Evolutionary conservation across 1,284 basidiomycete genomes (phyloP).

Genomic region (Naganishia albida): DNA sequence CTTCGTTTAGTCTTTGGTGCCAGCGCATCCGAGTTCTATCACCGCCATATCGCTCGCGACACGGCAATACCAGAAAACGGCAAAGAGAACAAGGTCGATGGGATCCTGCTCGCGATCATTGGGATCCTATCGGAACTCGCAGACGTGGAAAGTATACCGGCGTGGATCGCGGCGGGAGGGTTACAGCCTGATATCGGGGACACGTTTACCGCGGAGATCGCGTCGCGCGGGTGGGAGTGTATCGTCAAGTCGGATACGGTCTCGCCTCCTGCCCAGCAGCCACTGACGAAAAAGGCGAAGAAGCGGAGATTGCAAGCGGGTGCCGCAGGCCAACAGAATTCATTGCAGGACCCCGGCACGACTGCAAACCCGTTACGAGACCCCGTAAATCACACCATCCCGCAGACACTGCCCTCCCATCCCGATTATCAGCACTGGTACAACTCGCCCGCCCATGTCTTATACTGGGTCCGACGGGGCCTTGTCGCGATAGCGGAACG

Average conservation of each 20-base stretch:
- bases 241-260: constrained; percentile 14
- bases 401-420: constrained; percentile 17
- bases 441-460: constrained; percentile 30
- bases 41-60: background rate
- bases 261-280: background rate
- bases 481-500: constrained; percentile 31
- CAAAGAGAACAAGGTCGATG: constrained; percentile 13
- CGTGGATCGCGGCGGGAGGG: constrained; percentile 48
- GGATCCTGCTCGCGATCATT: constrained; percentile 45
- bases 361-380: background rate
- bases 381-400: background rate
- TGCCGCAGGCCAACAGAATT: background rate
- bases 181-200: constrained; percentile 35
- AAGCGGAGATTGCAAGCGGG: background rate
- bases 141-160: constrained; percentile 45
- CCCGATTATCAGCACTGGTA: constrained; percentile 33
- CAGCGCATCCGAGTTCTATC: constrained; percentile 7
- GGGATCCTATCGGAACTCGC: constrained; percentile 48
- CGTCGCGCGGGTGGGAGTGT: constrained; percentile 29
- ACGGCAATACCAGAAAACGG: too few relatives aligned
- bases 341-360: background rate
- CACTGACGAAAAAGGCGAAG: background rate
- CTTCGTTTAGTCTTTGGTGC: constrained; percentile 18
- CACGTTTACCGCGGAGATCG: constrained; percentile 25
- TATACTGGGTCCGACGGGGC: constrained; percentile 33